These are phyloP conservation scores for Lodderomyces jiufengensis DNA, from an alignment of 1,139 yeast genomes.

Conservation along the genomic window DNA sequence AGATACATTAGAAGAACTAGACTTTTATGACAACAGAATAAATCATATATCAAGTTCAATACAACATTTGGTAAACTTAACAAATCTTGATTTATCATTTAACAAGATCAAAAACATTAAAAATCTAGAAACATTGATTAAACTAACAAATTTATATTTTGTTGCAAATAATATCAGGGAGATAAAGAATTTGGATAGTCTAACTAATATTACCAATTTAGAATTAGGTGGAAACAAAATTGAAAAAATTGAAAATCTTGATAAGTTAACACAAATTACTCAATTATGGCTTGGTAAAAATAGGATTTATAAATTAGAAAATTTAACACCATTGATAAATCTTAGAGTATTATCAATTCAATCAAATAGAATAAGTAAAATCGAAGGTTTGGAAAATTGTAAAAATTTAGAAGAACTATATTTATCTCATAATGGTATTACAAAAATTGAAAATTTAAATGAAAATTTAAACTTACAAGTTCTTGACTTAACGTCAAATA, in stretches of 20 bases:
- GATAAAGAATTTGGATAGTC: slow-evolving; percentile 62
- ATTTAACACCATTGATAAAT: slow-evolving; percentile 57
- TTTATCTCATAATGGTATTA: slow-evolving; percentile 80
- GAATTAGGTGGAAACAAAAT: slow-evolving; percentile 93
- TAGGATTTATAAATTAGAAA: slow-evolving; percentile 62
- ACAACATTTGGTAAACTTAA: slow-evolving; percentile 56
- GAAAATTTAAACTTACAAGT: slow-evolving; percentile 64
- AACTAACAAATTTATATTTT: slow-evolving; percentile 69
- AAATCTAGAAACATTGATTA: slow-evolving; percentile 61
- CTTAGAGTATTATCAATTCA: slow-evolving; percentile 82
- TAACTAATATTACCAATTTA: slow-evolving; percentile 60
- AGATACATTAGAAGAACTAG: slow-evolving; percentile 68
- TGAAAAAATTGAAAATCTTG: slow-evolving; percentile 58
- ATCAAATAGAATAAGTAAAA: slow-evolving; percentile 72
- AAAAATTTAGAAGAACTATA: slow-evolving; percentile 79
- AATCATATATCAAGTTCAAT: slow-evolving; percentile 75
- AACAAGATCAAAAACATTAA: slow-evolving; percentile 87
- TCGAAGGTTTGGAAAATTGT: slow-evolving; percentile 78
- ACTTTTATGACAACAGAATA: slow-evolving; percentile 87
- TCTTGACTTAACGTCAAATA: slow-evolving; percentile 79
- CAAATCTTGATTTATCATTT: slow-evolving; percentile 77
- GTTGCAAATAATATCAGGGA: slow-evolving; percentile 84
- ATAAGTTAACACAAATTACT: slow-evolving; percentile 50
- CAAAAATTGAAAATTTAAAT: slow-evolving; percentile 74
- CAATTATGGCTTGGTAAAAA: slow-evolving; percentile 96